Evolutionary conservation across 495 filamentous ascomycete species (phyloP), one percentile per base, ranked within the genome.

Genomic region (Aspergillus kassunensis): DNA sequence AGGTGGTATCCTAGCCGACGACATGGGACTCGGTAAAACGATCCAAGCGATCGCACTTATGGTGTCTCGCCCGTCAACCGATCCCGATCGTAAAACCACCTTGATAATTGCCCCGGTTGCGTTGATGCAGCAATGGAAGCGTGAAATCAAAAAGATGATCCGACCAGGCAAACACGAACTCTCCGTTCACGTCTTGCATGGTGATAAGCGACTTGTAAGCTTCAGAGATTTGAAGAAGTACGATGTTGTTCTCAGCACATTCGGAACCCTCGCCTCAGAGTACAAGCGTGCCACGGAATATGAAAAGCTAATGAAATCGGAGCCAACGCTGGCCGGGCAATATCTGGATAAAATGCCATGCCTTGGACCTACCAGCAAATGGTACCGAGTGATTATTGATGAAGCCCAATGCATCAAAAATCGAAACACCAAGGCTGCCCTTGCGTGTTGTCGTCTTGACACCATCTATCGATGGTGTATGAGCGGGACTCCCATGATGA

Each of bases 331-430:
- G 21, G 56, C 61, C 11, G 54, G 33, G 12, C 36, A 44, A 0
- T 51, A 70, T 19, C 57, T 68, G 6, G 62, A 68, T 11, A 21
- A 34, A 23, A 65, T 89, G 30, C 80, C 81, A 4, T 71, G 95
- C 16, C 69, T 95, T 25, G 83, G 84, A 9, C 74, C 80, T 0
- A 70, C 74, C 12, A 82, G 79, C 59, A 71, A 77, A 53, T 98
- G 90, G 78, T 85, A 95, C 65, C 84, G 90, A 25, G 77, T 97
- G 45, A 88, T 98, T 50, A 77, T 97, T 21, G 91, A 96, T 56
- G 93, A 98, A 70, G 91, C 93, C 1, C 93, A 98, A 55, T 89
- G 81, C 60, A 91, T 97, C 76, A 97, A 96, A 71, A 96, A 96
- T 58, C 84, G 80, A 51, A 74, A 69, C 21, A 87, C 91, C 1